Evolutionary conservation across 345 rosid species (phyloP).

Genomic region (Murraya paniculata): DNA sequence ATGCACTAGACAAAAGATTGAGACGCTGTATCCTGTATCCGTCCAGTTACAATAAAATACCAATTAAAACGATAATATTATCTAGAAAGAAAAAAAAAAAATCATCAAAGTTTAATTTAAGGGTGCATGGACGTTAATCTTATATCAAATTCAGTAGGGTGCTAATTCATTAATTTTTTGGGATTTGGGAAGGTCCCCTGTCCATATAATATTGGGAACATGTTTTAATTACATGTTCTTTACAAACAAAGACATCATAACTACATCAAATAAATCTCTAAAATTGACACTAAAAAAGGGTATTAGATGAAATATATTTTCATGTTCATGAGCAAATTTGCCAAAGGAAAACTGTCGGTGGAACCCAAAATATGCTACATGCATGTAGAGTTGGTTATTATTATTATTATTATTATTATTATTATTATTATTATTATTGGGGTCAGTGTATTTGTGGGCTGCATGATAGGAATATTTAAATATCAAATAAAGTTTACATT

Average conservation of each 20-base stretch:
- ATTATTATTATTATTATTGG: neutral
- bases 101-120: neutral
- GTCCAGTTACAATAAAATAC: neutral
- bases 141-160: neutral
- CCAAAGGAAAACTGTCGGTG: neutral
- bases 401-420: neutral
- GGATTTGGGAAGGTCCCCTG: neutral
- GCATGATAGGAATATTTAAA: neutral
- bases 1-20: neutral
- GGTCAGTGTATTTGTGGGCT: neutral
- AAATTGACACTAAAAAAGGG: neutral
- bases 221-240: neutral
- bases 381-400: neutral
- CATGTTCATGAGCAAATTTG: neutral
- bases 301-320: neutral
- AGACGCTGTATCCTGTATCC: neutral
- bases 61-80: neutral
- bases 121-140: neutral
- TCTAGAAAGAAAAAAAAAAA: neutral
- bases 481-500: neutral
- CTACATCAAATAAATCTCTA: neutral
- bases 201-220: neutral
- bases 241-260: slow-evolving; percentile 1
- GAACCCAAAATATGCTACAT: neutral
- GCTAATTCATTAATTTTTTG: neutral